Conservation (phyloP, 805 yeast genomes). For the Zygosaccharomyces pseudorouxii region DNA sequence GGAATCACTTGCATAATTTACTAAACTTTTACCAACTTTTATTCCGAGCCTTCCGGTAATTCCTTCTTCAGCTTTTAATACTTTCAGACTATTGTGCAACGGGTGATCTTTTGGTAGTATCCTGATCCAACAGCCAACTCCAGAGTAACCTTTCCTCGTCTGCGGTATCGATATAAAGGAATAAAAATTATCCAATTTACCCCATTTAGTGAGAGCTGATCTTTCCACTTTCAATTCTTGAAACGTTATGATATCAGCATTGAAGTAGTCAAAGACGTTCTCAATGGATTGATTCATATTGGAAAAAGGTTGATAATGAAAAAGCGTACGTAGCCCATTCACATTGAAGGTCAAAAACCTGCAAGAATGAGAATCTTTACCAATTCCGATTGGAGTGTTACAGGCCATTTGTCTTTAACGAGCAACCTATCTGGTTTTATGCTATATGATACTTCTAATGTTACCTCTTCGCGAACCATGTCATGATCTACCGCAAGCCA, state of each 20-base stretch:
- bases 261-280: constrained; percentile 47
- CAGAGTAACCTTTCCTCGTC: constrained; percentile 77
- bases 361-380: constrained; percentile 17
- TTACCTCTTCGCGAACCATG: neutral
- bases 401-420: constrained; percentile 6
- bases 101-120: constrained; percentile 45
- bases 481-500: neutral
- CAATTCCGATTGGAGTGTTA: neutral
- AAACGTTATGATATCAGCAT: constrained; percentile 75
- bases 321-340: constrained; percentile 75
- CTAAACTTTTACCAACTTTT: constrained; percentile 19
- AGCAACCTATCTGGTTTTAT: neutral
- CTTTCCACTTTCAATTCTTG: constrained; percentile 75
- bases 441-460: neutral
- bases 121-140: constrained; percentile 80
- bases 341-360: constrained; percentile 75
- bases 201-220: constrained; percentile 45
- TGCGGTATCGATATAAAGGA: constrained; percentile 68
- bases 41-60: constrained; percentile 58
- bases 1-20: constrained; percentile 23
- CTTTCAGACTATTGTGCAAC: constrained; percentile 41
- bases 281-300: constrained; percentile 34
- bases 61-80: constrained; percentile 84
- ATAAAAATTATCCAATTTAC: constrained; percentile 50
- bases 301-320: constrained; percentile 84